Conservation (phyloP, 148 eudicot species). For the Limonium bicolor region DNA sequence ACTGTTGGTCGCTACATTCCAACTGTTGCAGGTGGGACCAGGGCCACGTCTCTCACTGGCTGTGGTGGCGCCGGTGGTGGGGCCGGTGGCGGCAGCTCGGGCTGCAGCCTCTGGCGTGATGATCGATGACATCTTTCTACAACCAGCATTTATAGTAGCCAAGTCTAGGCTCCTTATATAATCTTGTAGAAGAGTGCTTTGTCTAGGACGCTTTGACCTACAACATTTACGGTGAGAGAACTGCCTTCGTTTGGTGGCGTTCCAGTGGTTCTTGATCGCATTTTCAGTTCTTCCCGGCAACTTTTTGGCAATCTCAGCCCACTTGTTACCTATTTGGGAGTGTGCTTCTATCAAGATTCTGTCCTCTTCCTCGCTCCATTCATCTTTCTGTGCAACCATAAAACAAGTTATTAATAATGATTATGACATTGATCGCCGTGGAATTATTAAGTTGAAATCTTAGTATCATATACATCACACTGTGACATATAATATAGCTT, state of each 20-base stretch:
- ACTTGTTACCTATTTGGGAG: conserved; percentile 62
- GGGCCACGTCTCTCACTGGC: no score
- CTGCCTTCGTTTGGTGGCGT: conserved; percentile 78
- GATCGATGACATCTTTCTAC: conserved; percentile 22
- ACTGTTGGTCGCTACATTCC: no score
- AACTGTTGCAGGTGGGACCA: no score
- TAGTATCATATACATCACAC: no score
- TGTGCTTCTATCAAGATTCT: conserved; percentile 48
- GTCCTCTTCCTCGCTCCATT: conserved; percentile 89
- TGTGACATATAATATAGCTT: no score
- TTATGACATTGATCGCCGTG: no score
- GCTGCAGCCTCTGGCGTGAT: no score
- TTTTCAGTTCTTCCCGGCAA: conserved; percentile 75
- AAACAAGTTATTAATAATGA: no score
- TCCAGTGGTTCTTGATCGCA: conserved; percentile 89
- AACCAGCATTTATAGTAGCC: conserved; percentile 32
- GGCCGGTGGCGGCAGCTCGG: no score
- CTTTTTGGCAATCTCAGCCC: conserved; percentile 81
- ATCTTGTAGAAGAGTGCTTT: conserved; percentile 48
- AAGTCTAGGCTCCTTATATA: conserved; percentile 54
- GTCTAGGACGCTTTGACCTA: conserved; percentile 37
- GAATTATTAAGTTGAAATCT: no score
- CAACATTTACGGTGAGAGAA: no score
- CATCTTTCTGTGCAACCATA: conserved; percentile 78
- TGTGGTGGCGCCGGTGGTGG: no score